phyloP scores from a whole-genome alignment of 108 stramenopile species.

The Epithemia pelagica region DNA sequence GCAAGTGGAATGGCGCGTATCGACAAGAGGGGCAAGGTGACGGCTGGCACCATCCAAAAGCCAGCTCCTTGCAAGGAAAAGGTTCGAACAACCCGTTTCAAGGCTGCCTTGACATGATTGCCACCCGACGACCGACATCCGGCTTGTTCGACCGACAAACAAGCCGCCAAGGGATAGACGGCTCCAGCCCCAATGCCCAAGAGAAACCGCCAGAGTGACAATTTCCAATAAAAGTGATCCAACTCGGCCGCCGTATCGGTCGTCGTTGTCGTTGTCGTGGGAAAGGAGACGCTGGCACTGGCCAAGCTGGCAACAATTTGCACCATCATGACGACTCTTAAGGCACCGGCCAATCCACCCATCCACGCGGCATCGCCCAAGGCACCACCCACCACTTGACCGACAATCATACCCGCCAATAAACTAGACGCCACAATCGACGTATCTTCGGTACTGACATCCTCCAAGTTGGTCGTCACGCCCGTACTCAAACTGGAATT shows the following conservation, averaged over 20 bases:
- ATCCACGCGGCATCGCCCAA: constrained; percentile 52
- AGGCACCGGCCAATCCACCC: constrained; percentile 50
- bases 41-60: constrained; percentile 56
- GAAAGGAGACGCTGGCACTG: constrained; percentile 23
- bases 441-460: constrained; percentile 1
- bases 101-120: constrained; percentile 3
- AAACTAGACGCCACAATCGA: constrained; percentile 56
- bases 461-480: not conserved
- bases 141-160: constrained; percentile 61
- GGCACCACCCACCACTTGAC: constrained; percentile 75
- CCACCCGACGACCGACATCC: not conserved
- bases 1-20: constrained; percentile 29
- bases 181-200: constrained; percentile 80
- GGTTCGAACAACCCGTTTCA: constrained; percentile 59
- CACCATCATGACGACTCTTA: constrained; percentile 63
- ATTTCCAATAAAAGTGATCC: constrained; percentile 4
- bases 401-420: constrained; percentile 81
- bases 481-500: not conserved
- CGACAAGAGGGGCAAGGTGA: constrained; percentile 31
- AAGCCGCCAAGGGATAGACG: constrained; percentile 83
- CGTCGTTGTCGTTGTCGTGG: constrained; percentile 1
- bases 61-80: constrained; percentile 80
- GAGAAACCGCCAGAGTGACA: constrained; percentile 51
- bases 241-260: constrained; percentile 31
- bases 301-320: constrained; percentile 72